These are phyloP conservation scores for Actinomucor elegans DNA, from an alignment of 371 early-diverging fungal species.

Conservation along the genomic window DNA sequence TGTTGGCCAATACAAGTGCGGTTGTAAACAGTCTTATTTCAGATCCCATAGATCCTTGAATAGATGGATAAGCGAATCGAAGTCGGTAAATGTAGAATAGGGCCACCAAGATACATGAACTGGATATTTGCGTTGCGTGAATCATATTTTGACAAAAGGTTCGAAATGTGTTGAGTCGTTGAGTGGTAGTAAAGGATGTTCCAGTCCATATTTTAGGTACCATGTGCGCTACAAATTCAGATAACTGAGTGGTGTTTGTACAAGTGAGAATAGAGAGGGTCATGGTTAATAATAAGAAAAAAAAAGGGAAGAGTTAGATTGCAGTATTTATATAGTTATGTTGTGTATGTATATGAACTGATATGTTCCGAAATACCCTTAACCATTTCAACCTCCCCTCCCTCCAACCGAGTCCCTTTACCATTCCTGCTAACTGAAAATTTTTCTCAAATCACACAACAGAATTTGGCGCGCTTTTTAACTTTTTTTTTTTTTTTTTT, in stretches of 20 bases:
- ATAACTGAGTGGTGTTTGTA: conserved; percentile 31
- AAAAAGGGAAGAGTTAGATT: neutral
- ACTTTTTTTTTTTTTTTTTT: conserved; percentile 7
- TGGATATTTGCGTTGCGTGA: conserved; percentile 38
- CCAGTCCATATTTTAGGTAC: conserved; percentile 53
- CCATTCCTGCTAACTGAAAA: too few species aligned
- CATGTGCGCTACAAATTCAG: conserved; percentile 44
- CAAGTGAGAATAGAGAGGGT: conserved; percentile 10
- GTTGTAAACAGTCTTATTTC: conserved; percentile 64
- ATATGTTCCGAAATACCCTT: conserved; percentile 5
- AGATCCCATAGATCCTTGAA: conserved; percentile 45
- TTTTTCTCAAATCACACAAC: too few species aligned
- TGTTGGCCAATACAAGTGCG: conserved; percentile 61
- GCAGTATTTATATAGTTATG: neutral
- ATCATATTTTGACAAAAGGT: conserved; percentile 48
- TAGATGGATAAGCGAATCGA: conserved; percentile 29
- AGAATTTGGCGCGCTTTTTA: conserved; percentile 2
- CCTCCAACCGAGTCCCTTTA: too few species aligned
- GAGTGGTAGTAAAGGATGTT: conserved; percentile 17
- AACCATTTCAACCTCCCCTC: neutral
- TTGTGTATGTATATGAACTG: neutral
- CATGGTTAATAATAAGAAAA: neutral
- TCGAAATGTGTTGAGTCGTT: conserved; percentile 26
- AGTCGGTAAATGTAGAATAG: conserved; percentile 39
- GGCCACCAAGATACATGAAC: conserved; percentile 32